phyloP scores from a whole-genome alignment of 208 protist genomes.

The Leishmania braziliensis region DNA sequence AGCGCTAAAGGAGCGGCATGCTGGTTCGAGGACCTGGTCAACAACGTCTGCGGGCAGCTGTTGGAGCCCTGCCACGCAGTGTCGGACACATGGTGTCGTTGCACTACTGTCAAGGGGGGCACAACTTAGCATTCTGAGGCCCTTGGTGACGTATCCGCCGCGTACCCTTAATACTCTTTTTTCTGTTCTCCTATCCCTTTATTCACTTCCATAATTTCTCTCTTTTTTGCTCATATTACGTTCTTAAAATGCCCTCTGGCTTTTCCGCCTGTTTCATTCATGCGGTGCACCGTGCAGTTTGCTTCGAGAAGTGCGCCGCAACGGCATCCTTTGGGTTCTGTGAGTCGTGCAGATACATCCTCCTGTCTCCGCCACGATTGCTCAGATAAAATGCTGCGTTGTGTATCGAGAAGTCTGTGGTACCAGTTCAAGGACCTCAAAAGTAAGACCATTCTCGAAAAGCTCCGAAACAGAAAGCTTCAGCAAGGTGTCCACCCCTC shows the following conservation, averaged over 20 bases:
- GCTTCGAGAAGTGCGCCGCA: not conserved
- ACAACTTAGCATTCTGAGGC: not conserved
- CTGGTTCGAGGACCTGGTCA: not conserved
- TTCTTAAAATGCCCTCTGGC: not conserved
- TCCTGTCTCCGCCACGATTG: not conserved
- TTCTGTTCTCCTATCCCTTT: not conserved
- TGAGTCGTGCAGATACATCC: not conserved
- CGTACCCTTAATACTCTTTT: not conserved
- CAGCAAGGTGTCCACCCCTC: slow-evolving; percentile 28
- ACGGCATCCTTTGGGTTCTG: not conserved
- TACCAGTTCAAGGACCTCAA: slow-evolving; percentile 36
- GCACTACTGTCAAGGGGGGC: not conserved
- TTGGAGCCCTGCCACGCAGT: not conserved
- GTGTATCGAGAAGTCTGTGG: slow-evolving; percentile 9
- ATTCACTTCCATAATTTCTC: not conserved
- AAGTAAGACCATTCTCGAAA: slow-evolving; percentile 26
- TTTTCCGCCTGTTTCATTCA: not conserved
- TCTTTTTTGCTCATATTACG: not conserved
- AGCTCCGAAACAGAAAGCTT: slow-evolving; percentile 26
- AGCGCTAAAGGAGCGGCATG: not conserved
- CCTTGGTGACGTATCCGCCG: not conserved
- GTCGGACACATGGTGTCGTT: no score
- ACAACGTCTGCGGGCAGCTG: no score
- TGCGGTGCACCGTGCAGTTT: not conserved
- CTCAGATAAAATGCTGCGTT: slow-evolving; percentile 16